Conservation (phyloP, 768 basidiomycete genomes). For the Suillus alpinus region DNA sequence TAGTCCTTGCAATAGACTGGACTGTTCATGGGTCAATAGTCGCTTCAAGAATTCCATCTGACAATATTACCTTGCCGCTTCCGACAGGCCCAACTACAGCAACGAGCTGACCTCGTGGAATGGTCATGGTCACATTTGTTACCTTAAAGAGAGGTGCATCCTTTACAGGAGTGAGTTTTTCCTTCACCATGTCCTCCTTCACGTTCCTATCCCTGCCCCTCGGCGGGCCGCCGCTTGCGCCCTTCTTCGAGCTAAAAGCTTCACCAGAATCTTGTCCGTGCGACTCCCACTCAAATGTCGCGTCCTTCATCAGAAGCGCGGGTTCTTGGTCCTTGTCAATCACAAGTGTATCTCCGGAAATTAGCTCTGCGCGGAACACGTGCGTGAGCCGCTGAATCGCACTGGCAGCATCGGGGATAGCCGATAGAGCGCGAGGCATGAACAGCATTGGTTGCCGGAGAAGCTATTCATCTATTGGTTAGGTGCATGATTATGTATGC, state of each 20-base stretch:
- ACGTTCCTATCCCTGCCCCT: neutral
- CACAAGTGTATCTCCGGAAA: constrained; percentile 37
- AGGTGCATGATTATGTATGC: neutral
- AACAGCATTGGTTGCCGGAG: constrained; percentile 71
- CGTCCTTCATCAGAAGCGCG: constrained; percentile 51
- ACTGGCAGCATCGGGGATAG: constrained; percentile 62
- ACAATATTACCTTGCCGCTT: constrained; percentile 49
- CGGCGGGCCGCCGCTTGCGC: constrained; percentile 1
- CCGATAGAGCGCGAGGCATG: constrained; percentile 58
- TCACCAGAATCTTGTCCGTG: constrained; percentile 10
- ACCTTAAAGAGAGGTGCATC: constrained; percentile 41
- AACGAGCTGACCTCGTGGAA: constrained; percentile 56
- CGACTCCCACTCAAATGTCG: constrained; percentile 66
- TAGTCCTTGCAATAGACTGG: constrained; percentile 57
- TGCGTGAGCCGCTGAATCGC: constrained; percentile 50
- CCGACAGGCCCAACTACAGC: constrained; percentile 72
- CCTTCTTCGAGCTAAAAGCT: constrained; percentile 1
- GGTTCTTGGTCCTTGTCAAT: constrained; percentile 44
- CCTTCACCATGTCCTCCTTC: constrained; percentile 10
- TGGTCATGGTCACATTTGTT: constrained; percentile 44
- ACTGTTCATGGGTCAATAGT: constrained; percentile 26
- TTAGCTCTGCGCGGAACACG: constrained; percentile 49
- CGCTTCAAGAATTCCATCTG: neutral
- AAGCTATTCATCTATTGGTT: constrained; percentile 33
- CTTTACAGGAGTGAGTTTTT: constrained; percentile 7